Evolutionary conservation across 1,284 basidiomycete genomes (phyloP).

Genomic region (Fomitopsis palustris): DNA sequence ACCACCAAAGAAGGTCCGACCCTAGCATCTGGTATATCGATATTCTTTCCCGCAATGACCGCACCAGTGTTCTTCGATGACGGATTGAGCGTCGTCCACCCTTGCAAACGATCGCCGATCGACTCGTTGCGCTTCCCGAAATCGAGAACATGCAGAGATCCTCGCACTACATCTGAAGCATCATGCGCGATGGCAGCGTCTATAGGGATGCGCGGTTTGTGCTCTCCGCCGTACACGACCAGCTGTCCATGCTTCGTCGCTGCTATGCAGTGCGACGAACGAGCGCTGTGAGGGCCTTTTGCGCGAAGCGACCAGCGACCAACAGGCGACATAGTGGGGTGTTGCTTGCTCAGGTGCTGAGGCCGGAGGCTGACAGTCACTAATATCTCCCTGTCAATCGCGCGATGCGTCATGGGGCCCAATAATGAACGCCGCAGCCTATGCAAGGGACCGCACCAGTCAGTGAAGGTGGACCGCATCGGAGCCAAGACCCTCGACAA

Average conservation of each 20-base stretch:
- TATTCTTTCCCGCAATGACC: not conserved
- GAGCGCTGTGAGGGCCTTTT: slow-evolving; percentile 18
- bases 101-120: not conserved
- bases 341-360: not conserved
- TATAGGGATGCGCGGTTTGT: slow-evolving; percentile 37
- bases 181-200: slow-evolving; percentile 12
- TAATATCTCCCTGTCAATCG: too few relatives aligned
- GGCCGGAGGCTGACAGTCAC: not conserved
- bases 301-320: slow-evolving; percentile 23
- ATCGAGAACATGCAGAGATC: slow-evolving; percentile 27
- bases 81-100: slow-evolving; percentile 17
- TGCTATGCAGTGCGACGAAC: slow-evolving; percentile 30
- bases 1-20: slow-evolving; percentile 35
- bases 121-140: slow-evolving; percentile 3
- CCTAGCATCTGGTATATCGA: slow-evolving; percentile 23
- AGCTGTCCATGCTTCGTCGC: slow-evolving; percentile 24
- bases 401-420: too few relatives aligned
- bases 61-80: not conserved
- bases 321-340: slow-evolving; percentile 12
- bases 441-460: too few relatives aligned
- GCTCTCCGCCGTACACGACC: slow-evolving; percentile 38
- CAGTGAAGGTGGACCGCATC: too few relatives aligned
- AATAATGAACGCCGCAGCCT: too few relatives aligned
- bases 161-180: slow-evolving; percentile 9
- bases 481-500: too few relatives aligned